Conservation (phyloP, 2,329 filamentous ascomycete genomes). For the Lecanicillium sp. region DNA sequence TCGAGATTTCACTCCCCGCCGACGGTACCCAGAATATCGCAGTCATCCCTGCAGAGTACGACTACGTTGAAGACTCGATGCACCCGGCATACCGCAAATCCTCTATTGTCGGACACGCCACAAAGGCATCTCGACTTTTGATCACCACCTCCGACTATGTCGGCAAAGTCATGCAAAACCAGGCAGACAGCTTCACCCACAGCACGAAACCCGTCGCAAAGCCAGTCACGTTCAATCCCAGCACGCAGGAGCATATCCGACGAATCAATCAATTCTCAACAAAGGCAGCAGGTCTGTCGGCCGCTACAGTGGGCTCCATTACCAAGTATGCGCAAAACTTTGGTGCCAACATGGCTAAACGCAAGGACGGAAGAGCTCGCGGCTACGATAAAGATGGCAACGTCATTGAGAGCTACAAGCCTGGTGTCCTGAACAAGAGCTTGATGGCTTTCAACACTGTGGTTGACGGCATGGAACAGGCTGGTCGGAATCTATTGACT, state of each 20-base stretch:
- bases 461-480: slow-evolving; percentile 86
- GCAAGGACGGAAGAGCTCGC: slow-evolving; percentile 43
- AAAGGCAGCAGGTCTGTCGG: slow-evolving; percentile 68
- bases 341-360: slow-evolving; percentile 59
- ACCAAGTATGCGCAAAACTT: slow-evolving; percentile 82
- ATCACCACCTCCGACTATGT: slow-evolving; percentile 79
- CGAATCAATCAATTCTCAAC: slow-evolving; percentile 83
- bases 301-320: slow-evolving; percentile 81
- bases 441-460: slow-evolving; percentile 95
- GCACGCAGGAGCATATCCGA: slow-evolving; percentile 76
- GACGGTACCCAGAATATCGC: slow-evolving; percentile 57
- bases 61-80: slow-evolving; percentile 67
- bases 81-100: slow-evolving; percentile 92
- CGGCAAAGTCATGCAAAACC: slow-evolving; percentile 65
- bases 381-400: slow-evolving; percentile 65
- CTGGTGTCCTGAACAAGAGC: slow-evolving; percentile 87
- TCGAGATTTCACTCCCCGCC: slow-evolving; percentile 66
- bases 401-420: slow-evolving; percentile 62
- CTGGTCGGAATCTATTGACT: slow-evolving; percentile 68
- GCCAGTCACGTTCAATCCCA: slow-evolving; percentile 79
- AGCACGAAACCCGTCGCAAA: slow-evolving; percentile 70
- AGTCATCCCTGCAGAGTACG: slow-evolving; percentile 57
- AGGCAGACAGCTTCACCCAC: slow-evolving; percentile 73
- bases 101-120: slow-evolving; percentile 76
- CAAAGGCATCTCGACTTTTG: slow-evolving; percentile 81